These are phyloP conservation scores for Cornus kousa DNA, from an alignment of 148 eudicot genomes.

Conservation along the genomic window DNA sequence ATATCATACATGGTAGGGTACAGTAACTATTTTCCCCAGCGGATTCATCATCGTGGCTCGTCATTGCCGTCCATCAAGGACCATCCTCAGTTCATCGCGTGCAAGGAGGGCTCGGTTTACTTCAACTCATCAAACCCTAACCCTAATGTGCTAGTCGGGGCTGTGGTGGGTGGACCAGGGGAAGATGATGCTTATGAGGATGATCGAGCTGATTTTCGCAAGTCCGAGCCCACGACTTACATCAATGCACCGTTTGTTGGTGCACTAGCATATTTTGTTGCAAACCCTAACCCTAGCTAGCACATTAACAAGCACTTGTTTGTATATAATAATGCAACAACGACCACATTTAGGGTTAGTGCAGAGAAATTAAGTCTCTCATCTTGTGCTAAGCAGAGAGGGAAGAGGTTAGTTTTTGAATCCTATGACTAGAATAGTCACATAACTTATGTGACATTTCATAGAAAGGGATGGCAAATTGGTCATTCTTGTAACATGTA, in stretches of 20 bases:
- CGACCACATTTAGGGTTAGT: background rate
- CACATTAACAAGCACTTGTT: background rate
- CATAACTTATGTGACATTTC: background rate
- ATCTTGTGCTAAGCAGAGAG: slow-evolving; percentile 62
- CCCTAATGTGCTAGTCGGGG: slow-evolving; percentile 72
- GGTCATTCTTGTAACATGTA: background rate
- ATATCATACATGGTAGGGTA: slow-evolving; percentile 94
- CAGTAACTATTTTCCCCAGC: slow-evolving; percentile 54
- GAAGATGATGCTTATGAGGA: slow-evolving; percentile 69
- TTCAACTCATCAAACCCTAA: slow-evolving; percentile 68
- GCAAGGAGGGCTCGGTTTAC: slow-evolving; percentile 74
- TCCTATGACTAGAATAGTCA: background rate
- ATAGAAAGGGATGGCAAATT: background rate
- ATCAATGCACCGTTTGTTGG: slow-evolving; percentile 97
- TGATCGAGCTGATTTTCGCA: slow-evolving; percentile 68
- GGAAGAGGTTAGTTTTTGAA: slow-evolving; percentile 44
- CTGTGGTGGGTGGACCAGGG: slow-evolving; percentile 89
- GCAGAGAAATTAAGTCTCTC: slow-evolving; percentile 47
- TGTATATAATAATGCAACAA: slow-evolving; percentile 12
- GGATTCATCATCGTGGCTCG: slow-evolving; percentile 86
- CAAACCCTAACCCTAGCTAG: slow-evolving; percentile 54
- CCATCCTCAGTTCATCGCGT: slow-evolving; percentile 59
- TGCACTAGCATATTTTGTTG: slow-evolving; percentile 73
- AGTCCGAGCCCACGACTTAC: slow-evolving; percentile 91
- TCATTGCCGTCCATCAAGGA: slow-evolving; percentile 65